These are phyloP conservation scores for Leccinum barrowsii DNA, from an alignment of 768 basidiomycete genomes.

Conservation along the genomic window DNA sequence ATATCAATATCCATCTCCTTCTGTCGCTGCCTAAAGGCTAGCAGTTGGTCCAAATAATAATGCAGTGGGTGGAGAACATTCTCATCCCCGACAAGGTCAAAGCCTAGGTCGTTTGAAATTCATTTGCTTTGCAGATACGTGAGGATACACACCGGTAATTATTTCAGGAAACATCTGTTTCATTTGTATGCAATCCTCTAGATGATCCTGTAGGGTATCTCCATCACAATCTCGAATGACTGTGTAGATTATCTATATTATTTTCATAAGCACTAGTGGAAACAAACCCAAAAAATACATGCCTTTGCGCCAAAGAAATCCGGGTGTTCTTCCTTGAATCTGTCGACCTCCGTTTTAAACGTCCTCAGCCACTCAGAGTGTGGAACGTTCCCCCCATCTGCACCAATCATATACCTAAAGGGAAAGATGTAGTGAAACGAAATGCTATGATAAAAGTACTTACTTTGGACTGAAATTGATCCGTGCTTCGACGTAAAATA, in stretches of 20 bases:
- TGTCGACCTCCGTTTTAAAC: constrained; percentile 49
- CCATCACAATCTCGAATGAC: constrained; percentile 53
- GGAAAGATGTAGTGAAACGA: not conserved
- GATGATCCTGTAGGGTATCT: constrained; percentile 59
- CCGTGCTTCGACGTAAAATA: constrained; percentile 67
- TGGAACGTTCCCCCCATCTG: constrained; percentile 55
- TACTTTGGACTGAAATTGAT: constrained; percentile 63
- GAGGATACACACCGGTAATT: constrained; percentile 50
- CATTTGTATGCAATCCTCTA: constrained; percentile 71
- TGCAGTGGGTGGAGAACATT: constrained; percentile 56
- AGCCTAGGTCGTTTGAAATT: constrained; percentile 42
- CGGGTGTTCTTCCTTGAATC: constrained; percentile 54
- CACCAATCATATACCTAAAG: constrained; percentile 51
- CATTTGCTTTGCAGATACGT: not conserved
- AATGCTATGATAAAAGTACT: constrained; percentile 7
- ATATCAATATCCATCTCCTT: constrained; percentile 53
- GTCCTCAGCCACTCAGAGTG: constrained; percentile 57
- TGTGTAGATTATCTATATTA: constrained; percentile 62
- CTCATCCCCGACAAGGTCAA: constrained; percentile 80
- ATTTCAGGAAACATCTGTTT: constrained; percentile 74
- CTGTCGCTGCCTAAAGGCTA: constrained; percentile 55
- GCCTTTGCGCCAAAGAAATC: constrained; percentile 70
- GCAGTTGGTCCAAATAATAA: constrained; percentile 58
- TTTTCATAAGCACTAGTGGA: not conserved
- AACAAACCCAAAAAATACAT: constrained; percentile 3